Conservation (phyloP, 306 rosid genomes). For the Cucumis melo region DNA sequence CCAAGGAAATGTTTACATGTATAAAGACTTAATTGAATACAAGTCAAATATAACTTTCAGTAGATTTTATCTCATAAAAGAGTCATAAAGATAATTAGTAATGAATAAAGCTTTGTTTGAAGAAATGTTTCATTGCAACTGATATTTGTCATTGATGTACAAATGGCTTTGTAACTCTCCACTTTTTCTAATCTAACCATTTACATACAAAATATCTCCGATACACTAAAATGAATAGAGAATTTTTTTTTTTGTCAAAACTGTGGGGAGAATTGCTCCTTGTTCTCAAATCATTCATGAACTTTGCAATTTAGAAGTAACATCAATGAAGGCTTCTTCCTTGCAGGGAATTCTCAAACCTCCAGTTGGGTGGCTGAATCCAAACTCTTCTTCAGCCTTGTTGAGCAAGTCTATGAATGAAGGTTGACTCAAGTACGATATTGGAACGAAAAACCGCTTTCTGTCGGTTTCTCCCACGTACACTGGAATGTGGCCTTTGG, state of each 20-base stretch:
- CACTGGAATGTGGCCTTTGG: constrained; percentile 33
- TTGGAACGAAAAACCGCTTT: constrained; percentile 27
- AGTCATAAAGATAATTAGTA: neutral
- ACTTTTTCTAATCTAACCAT: neutral
- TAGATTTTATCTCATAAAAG: no score
- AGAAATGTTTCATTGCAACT: neutral
- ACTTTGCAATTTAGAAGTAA: constrained; percentile 3
- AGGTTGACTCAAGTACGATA: constrained; percentile 26
- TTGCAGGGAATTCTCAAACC: constrained; percentile 14
- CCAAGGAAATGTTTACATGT: neutral
- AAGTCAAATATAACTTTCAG: no score
- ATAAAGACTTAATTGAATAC: no score
- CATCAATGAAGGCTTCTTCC: constrained; percentile 7
- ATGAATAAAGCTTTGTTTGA: neutral
- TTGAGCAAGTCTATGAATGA: constrained; percentile 23
- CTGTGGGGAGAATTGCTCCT: neutral
- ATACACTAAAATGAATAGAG: neutral
- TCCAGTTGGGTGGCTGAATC: constrained; percentile 17
- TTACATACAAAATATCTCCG: neutral
- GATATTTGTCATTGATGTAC: neutral
- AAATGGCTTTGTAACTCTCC: neutral
- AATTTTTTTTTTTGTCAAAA: neutral
- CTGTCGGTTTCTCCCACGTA: constrained; percentile 32
- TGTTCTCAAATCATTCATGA: neutral
- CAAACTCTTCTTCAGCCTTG: constrained; percentile 38